Evolutionary conservation across 495 filamentous ascomycete genomes (phyloP), one percentile per base, ranked within the genome.

Genomic region (Neurospora sp.): DNA sequence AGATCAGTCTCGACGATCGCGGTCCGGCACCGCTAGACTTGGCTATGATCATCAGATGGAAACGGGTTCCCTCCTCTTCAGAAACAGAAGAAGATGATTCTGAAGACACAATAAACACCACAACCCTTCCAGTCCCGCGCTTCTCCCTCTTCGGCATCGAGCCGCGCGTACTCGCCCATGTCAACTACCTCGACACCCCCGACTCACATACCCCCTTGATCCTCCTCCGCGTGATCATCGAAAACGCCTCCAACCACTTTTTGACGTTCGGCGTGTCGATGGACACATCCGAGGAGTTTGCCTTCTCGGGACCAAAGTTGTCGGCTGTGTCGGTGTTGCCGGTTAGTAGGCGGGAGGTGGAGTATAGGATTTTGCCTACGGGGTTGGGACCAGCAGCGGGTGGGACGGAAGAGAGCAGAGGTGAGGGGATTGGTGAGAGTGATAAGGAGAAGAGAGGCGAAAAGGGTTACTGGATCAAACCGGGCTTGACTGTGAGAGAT

Each of bases 211-310:
- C 70, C 72, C 68, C 69, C 74, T 46, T 72, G 8, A 75, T 87
- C 39, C 71, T 83, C 71, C 80, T 88, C 7, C 78, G 81, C 31
- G 92, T 97, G 75, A 91, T 89, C 8, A 87, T 98, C 73, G 96
- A 99, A 79, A 99, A 99, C 78, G 92, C 96, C 5, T 97, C 96
- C 3, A 91, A 89, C 77, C 95, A 98, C 77, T 94, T 96, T 80
- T 87, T 99, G 22, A 96, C 94, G 0, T 98, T 99, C 81, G 92
- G 90, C 27, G 78, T 97, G 39, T 87, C 88, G 11, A 97, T 99
- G 94, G 96, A 99, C 74, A 90, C 93, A 1, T 93, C 88, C 77
- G 94, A 97, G 73, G 88, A 92, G 16, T 99, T 99, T 80, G 96
- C 93, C 8, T 98, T 99, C 79, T 94, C 92, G 38, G 96, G 96